Conservation (phyloP, 2,329 filamentous ascomycete species). For the Chaetomiaceae sp. region DNA sequence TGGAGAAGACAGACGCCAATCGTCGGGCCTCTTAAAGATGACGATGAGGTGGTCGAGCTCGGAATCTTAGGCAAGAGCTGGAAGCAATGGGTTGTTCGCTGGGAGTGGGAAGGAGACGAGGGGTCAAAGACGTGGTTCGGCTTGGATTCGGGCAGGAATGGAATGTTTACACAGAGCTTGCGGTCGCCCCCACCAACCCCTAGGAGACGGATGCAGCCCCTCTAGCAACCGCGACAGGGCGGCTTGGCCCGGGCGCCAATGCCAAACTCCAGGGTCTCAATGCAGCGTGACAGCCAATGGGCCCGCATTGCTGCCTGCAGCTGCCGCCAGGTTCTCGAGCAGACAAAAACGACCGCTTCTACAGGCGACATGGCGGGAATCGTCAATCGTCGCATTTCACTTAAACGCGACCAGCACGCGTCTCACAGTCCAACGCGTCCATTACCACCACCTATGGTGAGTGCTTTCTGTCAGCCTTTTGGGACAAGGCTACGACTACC, state of each 20-base stretch:
- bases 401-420: constrained; percentile 18
- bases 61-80: constrained; percentile 4
- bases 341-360: constrained; percentile 6
- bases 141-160: constrained; percentile 17
- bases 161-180: constrained; percentile 25
- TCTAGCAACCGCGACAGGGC: constrained; percentile 20
- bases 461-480: constrained; percentile 6
- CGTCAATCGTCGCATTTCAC: constrained; percentile 2
- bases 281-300: constrained; percentile 8
- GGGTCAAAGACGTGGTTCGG: not conserved
- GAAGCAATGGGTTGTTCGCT: constrained; percentile 9
- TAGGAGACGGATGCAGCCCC: constrained; percentile 19
- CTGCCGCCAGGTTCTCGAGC: too few species aligned
- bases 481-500: not conserved
- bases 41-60: not conserved
- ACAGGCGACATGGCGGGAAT: not conserved
- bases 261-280: not conserved
- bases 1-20: constrained; percentile 17
- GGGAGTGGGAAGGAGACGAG: constrained; percentile 7
- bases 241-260: constrained; percentile 7
- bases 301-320: constrained; percentile 3
- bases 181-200: constrained; percentile 14
- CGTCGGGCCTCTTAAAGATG: not conserved
- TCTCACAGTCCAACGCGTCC: constrained; percentile 10
- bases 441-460: constrained; percentile 15